These are phyloP conservation scores for Candolleomyces eurysporus DNA, from an alignment of 768 basidiomycete species.

Conservation along the genomic window DNA sequence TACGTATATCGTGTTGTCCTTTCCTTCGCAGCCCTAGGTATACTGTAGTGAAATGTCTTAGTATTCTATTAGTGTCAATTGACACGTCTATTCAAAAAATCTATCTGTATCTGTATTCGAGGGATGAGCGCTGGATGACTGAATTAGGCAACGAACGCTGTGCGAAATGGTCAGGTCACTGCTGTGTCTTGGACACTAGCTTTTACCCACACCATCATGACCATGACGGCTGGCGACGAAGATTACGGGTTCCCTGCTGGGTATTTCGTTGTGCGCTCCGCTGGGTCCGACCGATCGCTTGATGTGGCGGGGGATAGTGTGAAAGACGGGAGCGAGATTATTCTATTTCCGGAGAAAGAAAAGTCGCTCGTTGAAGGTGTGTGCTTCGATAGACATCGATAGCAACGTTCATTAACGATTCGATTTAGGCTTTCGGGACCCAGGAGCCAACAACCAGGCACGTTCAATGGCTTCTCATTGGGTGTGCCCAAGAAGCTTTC, in stretches of 20 bases:
- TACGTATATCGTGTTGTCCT: background rate
- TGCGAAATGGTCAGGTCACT: background rate
- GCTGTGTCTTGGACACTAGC: background rate
- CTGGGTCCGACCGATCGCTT: conserved; percentile 51
- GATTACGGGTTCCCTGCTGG: conserved; percentile 50
- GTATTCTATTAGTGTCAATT: background rate
- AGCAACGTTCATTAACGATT: background rate
- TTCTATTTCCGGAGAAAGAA: conserved; percentile 74
- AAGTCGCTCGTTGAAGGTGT: conserved; percentile 75
- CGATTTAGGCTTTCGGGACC: conserved; percentile 58
- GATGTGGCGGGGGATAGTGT: conserved; percentile 53
- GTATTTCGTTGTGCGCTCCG: conserved; percentile 61
- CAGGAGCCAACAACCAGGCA: conserved; percentile 74
- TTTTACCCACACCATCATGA: conserved; percentile 9
- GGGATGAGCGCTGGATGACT: background rate
- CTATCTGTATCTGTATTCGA: background rate
- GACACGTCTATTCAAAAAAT: background rate
- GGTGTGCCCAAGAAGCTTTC: background rate
- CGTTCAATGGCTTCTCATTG: background rate
- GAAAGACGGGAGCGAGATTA: conserved; percentile 61
- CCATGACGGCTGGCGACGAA: conserved; percentile 22
- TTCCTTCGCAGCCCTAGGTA: background rate
- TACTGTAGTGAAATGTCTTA: background rate
- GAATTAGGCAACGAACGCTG: too few relatives aligned
- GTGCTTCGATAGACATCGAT: conserved; percentile 13